Evolutionary conservation across 768 basidiomycete genomes (phyloP), one percentile per base, ranked within the genome.

Genomic region (Tricholoma hemisulphureum): DNA sequence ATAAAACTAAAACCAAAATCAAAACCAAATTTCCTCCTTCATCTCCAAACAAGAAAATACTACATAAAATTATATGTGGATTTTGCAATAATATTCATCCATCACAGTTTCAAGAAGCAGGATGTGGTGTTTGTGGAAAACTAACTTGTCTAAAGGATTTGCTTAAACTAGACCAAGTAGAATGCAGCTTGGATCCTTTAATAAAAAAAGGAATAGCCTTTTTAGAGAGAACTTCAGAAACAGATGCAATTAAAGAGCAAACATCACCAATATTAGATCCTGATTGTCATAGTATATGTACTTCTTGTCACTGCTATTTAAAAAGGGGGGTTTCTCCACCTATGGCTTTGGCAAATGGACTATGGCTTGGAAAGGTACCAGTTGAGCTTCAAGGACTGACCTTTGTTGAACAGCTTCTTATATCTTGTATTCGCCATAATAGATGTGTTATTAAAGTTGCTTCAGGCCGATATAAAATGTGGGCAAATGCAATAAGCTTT

Each of bases 341-440:
- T n/a, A 29, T 58, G 43, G 57, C 67, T 4, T 50, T 74, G 14
- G 71, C 70, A 0, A 69, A 71, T 63, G 71, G 71, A 1, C 43
- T 73, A 1, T 74, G 72, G 71, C 13, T 74, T 11, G 73, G 73
- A 7, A 60, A 67, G 6, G 63, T 71, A 6, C 73, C 69, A 9
- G 0, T 10, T 3, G 62, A 63, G 29, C 45, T 75, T 13, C n/a
- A 56, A 20, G 31, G 50, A 11, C 58, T 75, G 2, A 61, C 32
- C 16, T 71, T 61, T 49, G 46, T 57, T 8, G 73, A 75, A 57
- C 60, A 65, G 48, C 9, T 71, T 16, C 34, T 70, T 0, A 60
- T 74, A 1, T 53, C 70, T 8, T 41, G 64, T 5, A 54, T 65
- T 4, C 34, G 65, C 5, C 63, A 65, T 41, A 70, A 65, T 24